Evolutionary conservation across 345 rosid genomes (phyloP), one percentile per base, ranked within the genome.

Genomic region (Carallia pectinifolia): DNA sequence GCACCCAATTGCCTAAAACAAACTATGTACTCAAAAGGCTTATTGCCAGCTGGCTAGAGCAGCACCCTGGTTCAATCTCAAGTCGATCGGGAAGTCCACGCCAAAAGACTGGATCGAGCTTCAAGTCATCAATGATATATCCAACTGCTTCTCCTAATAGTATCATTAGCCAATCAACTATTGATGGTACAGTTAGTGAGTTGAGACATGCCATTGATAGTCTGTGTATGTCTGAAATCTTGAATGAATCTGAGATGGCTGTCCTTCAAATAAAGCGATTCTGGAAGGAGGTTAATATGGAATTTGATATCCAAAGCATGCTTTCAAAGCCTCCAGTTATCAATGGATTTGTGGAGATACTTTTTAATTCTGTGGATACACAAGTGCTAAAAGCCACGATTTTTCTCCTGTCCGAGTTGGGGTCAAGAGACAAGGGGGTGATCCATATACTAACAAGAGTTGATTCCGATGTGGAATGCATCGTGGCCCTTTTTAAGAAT

Each of bases 1-100:
- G 81, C 53, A 82, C 79, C 31, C 86, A 76, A 54, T 77, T 89
- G 59, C 91, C 94, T 13, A 87, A 83, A 71, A 81, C 91, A 34
- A 89, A 89, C 75, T 87, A 85, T 50, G 91, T 87, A 2, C 88
- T 89, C 19, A 87, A 87, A 76, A 80, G 94, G 78, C 91, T 89
- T 5, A 85, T 89, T 12, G 89, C 77, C 4, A 81, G 86, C 67
- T 89, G 94, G 94, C 76, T 71, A 71, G 88, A 84, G 16, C 76
- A 68, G 71, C 74, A 87, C 62, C 85, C 85, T 5, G 76, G 74
- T 60, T 50, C 70, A 6, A n/a, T 63, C 15, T 74, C 53, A 44
- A 34, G 37, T 59, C 77, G 44, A 39, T 65, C 79, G 2, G 78
- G 75, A 29, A 68, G 38, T 65, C 72, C 44, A 5, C 72, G n/a